Base-by-base conservation (phyloP, 192 early-diverging fungal genomes). In the Bifiguratus adelaidae region DNA sequence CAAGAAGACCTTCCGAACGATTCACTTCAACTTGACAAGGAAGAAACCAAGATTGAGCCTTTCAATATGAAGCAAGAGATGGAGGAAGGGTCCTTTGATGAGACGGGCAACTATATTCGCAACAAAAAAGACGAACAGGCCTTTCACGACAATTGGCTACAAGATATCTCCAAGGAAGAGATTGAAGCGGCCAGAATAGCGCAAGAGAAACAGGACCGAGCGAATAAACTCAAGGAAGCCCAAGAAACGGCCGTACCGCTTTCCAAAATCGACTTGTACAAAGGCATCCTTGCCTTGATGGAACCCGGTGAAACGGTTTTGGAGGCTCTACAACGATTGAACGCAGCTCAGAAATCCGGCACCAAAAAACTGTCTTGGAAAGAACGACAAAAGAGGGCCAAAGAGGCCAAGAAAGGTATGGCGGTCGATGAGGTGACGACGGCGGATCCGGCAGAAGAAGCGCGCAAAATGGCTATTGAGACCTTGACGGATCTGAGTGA, bases 1-100 rank as follows among this genome's bases (percentile, higher is more conserved):
- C 73, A 81, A 45, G 73, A 74, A 18, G 36, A 55, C 24, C 70
- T 65, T n/a, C 53, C 45, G 1, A 67, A 70, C 30, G 54, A 57
- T 30, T 62, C 73, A n/a, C 64, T 69, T 1, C 64, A 73, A 12
- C 67, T 64, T 53, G 77, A 80, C 13, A 72, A 71, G 22, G 66
- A 78, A 26, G 55, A 52, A 33, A 66, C 73, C 7, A 67, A 71
- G 41, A 62, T 88, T 11, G 74, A 80, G 47, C 82, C 82, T 1
- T 88, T 88, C 46, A 77, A 83, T 44, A 87, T 91, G 82, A 69
- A 70, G n/a, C 60, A 74, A 7, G 86, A 87, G 13, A 36, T 90
- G 46, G 77, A 81, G 32, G 82, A 84, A 44, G 78, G 79, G 25
- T 75, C 78, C 5, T 79, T 85, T 47, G 80, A 86, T 38, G 64